Conservation (phyloP, 345 rosid species). For the Pelargonium nanum region DNA sequence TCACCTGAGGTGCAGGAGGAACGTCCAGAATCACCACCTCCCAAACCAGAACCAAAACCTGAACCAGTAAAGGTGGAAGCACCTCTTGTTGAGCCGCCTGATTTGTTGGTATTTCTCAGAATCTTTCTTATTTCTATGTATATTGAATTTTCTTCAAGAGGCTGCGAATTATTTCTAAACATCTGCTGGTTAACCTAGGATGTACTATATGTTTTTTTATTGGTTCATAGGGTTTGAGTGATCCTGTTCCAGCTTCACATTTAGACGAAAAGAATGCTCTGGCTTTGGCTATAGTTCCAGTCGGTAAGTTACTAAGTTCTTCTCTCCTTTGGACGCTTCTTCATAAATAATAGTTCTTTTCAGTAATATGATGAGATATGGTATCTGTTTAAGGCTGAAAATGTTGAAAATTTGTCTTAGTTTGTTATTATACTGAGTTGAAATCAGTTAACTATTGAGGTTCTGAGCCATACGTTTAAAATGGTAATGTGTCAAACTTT, state of each 20-base stretch:
- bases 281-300: slow-evolving; percentile 90
- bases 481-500: no score
- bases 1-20: no score
- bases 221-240: slow-evolving; percentile 50
- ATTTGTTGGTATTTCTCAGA: slow-evolving; percentile 51
- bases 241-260: slow-evolving; percentile 67
- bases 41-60: slow-evolving; percentile 20
- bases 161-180: background rate
- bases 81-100: slow-evolving; percentile 58
- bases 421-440: no score
- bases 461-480: background rate
- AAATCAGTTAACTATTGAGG: no score
- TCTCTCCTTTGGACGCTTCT: background rate
- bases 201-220: slow-evolving; percentile 1
- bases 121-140: background rate
- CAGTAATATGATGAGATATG: no score
- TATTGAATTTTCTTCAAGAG: background rate
- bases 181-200: background rate
- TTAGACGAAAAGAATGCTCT: slow-evolving; percentile 76
- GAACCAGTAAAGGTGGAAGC: slow-evolving; percentile 57
- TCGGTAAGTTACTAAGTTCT: slow-evolving; percentile 58
- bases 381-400: no score
- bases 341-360: background rate
- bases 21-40: no score
- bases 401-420: no score